Base-by-base conservation (phyloP, 345 rosid genomes). In the Isatis tinctoria region DNA sequence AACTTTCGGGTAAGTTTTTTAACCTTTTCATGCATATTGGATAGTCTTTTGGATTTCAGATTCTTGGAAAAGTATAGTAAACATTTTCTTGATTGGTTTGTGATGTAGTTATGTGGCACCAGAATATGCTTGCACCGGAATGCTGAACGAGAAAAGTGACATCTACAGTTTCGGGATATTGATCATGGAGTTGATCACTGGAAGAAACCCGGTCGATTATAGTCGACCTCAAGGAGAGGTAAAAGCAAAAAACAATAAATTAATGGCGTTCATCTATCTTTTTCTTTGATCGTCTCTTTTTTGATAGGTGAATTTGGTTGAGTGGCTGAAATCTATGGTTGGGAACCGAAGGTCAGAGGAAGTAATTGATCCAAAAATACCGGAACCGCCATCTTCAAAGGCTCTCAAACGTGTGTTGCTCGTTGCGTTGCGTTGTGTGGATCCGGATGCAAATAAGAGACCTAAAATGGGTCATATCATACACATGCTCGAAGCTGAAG, bases 401-500 rank as follows among this genome's bases (percentile, higher is more conserved):
- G 98, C 96, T 24, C 87, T 94, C 45, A 94, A 94, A 78, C 93
- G 98, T 1, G 82, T 79, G 37, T 81, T 94, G 30, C 79, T 94
- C 56, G 97, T 94, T 6, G 98, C 98, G 37, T 80, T 91, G 49
- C 85, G 92, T 52, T 94, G 98, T 75, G 97, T 94, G 62, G 98
- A 94, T 75, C 97, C 98, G 6, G 98, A 94, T 47, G 97, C 93
- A 16, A 87, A 89, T 48, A 94, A 90, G 80, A 86, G 98, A 74
- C 98, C 98, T 49, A 94, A 90, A 82, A 94, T 94, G 97, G 97
- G 96, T 48, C 89, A 94, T 68, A 85, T 94, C 43, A 88, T 94
- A 79, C 98, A 94, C 87, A 91, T 91, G 98, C 96, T 94, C n/a
- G 98, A 91, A 84, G 93, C 96, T 8, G 98, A 94, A 75, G 92